A percentile compares a stretch with the other conserved stretches of the same genome.
Conservation (phyloP, 2,329 filamentous ascomycete genomes). For the Colletotrichum caudatum region DNA sequence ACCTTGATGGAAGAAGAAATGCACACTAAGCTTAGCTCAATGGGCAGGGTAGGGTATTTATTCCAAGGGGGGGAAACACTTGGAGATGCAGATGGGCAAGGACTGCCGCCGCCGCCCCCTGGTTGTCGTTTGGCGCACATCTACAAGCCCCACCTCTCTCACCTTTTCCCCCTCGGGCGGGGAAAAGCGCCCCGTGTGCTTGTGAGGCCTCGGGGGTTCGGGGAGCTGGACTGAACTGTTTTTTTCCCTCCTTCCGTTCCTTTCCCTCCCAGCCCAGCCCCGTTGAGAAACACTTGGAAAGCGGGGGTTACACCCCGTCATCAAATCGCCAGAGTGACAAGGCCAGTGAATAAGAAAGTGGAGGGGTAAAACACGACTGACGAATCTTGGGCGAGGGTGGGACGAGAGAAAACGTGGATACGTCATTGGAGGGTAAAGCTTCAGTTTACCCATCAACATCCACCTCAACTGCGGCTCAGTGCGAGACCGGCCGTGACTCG, state of each 20-base stretch:
- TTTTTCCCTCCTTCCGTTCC: neutral
- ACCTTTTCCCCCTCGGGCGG: conserved; percentile 17
- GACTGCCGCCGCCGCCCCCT: conserved; percentile 32
- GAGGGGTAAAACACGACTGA: conserved; percentile 31
- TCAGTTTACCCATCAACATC: neutral
- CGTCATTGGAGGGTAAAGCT: conserved; percentile 28
- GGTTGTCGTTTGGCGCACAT: conserved; percentile 22
- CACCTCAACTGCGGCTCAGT: neutral
- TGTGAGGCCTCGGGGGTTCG: conserved; percentile 37
- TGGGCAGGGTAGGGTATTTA: conserved; percentile 41
- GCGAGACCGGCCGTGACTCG: neutral
- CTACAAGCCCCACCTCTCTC: conserved; percentile 39
- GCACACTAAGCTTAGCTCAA: conserved; percentile 32
- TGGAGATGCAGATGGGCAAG: conserved; percentile 25
- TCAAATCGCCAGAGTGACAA: conserved; percentile 16
- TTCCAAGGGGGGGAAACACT: conserved; percentile 19
- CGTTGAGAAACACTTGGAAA: conserved; percentile 19
- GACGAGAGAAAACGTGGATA: neutral
- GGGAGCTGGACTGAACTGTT: conserved; percentile 19
- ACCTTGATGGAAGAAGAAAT: conserved; percentile 41
- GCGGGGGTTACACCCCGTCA: conserved; percentile 34
- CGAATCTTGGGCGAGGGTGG: conserved; percentile 14
- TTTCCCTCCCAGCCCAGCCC: neutral
- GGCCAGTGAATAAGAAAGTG: neutral
- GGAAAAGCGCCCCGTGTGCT: conserved; percentile 15